Percentiles rank a stretch among this genome's conserved stretches.
phyloP scores from a whole-genome alignment of 192 early-diverging fungal genomes.

The Gaertneriomyces semiglobifer region DNA sequence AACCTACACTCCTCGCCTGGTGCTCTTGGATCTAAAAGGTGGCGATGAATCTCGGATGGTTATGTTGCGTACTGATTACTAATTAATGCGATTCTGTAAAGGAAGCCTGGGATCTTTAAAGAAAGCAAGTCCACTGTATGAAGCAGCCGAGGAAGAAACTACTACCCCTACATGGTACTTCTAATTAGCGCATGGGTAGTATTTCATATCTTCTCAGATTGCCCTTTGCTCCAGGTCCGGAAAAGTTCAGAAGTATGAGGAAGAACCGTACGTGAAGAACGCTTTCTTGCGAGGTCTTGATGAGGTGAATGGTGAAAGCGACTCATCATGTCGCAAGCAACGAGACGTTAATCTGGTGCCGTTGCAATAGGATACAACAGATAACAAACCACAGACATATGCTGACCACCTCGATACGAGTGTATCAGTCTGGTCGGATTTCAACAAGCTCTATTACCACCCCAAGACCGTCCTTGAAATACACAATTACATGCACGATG shows the following conservation, averaged over 20 bases:
- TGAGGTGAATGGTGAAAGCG: neutral
- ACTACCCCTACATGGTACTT: slow-evolving; percentile 28
- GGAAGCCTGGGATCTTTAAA: slow-evolving; percentile 25
- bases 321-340: no score
- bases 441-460: slow-evolving; percentile 70
- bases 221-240: slow-evolving; percentile 18
- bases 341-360: neutral
- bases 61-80: neutral
- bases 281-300: slow-evolving; percentile 41
- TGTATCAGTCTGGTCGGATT: slow-evolving; percentile 77
- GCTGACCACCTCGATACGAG: slow-evolving; percentile 50
- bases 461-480: slow-evolving; percentile 57
- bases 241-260: slow-evolving; percentile 34
- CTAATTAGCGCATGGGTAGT: no score
- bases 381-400: slow-evolving; percentile 37
- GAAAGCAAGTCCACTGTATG: slow-evolving; percentile 25
- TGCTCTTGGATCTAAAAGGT: slow-evolving; percentile 81
- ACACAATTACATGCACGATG: slow-evolving; percentile 52
- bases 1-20: slow-evolving; percentile 70
- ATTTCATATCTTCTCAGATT: no score
- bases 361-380: slow-evolving; percentile 11
- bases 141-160: slow-evolving; percentile 7
- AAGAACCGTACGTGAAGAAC: slow-evolving; percentile 38
- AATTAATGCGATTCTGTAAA: slow-evolving; percentile 18
- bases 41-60: slow-evolving; percentile 20